Evolutionary conservation across 768 basidiomycete genomes (phyloP), one percentile per base, ranked within the genome.

Genomic region (Multifurca ochricompacta): DNA sequence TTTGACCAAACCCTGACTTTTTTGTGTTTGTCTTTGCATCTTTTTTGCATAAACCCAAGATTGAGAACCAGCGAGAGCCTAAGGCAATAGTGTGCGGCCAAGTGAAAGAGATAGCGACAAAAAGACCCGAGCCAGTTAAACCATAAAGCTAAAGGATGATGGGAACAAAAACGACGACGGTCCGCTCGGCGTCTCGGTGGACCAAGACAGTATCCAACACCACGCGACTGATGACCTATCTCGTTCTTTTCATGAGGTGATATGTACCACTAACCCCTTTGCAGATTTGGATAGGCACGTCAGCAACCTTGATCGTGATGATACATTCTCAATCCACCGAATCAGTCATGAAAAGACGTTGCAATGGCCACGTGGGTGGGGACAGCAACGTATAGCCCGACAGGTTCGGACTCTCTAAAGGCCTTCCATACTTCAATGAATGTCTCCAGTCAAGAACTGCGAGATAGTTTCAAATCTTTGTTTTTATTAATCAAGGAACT

Each of bases 81-180:
- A 32, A 39, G 35, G 54, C 45, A 39, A 34, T n/a, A 39, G 49
- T 19, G 43, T 39, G 54, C 37, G 31, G 36, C 37, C 30, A 28
- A 51, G 54, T 14, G 31, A 19, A 27, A 9, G 48, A 50, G 54
- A 47, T 45, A 8, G 31, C n/a, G 37, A 27, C 36, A 34, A 21
- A 51, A 43, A 28, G 39, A 34, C 25, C 23, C 42, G 30, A 56
- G 51, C 50, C 19, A 25, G 23, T 30, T 46, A 3, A 37, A 28
- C 44, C 46, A 50, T 44, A 32, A 36, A n/a, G n/a, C n/a, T 27
- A 32, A 51, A 56, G 48, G 43, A 51, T 35, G 31, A 41, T 30
- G 51, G 40, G 45, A 57, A 49, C 45, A 47, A 57, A 57, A 35
- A 9, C 7, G 35, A 21, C 21, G 39, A 41, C 50, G 44, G 55